Evolutionary conservation across 1,284 basidiomycete genomes (phyloP).

Genomic region (Trametes pubescens): DNA sequence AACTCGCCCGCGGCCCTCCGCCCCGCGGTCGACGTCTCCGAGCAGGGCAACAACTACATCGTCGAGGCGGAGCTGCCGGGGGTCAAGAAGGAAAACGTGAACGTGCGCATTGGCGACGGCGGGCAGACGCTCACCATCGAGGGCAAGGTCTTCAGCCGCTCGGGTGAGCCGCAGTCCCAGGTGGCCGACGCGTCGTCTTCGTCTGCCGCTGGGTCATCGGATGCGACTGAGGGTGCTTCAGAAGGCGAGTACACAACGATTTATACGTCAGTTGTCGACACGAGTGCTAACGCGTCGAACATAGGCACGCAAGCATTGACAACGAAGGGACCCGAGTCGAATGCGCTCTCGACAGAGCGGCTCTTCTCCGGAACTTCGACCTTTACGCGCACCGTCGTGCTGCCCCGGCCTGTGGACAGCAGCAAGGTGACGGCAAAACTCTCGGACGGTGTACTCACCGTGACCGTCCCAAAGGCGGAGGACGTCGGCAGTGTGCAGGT

Average conservation of each 20-base stretch:
- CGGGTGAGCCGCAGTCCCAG: conserved; percentile 18
- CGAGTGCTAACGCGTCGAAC: conserved; percentile 16
- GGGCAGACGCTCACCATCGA: conserved; percentile 77
- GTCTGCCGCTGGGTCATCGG: conserved; percentile 24
- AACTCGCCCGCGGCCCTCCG: conserved; percentile 44
- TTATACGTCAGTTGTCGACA: too few species aligned
- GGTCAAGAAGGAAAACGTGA: conserved; percentile 79
- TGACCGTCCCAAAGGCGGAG: conserved; percentile 67
- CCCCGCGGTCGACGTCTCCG: conserved; percentile 71
- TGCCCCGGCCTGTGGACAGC: conserved; percentile 69
- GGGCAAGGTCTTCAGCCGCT: conserved; percentile 58
- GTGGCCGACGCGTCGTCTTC: conserved; percentile 6
- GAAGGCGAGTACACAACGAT: conserved; percentile 37
- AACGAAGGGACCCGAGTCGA: conserved; percentile 41
- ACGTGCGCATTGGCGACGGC: conserved; percentile 72
- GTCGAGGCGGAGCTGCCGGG: conserved; percentile 82
- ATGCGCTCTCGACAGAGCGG: conserved; percentile 65
- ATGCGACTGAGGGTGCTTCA: conserved; percentile 37
- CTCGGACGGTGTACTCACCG: conserved; percentile 71
- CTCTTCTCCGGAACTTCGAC: conserved; percentile 59
- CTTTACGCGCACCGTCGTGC: conserved; percentile 75
- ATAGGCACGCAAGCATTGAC: conserved; percentile 41
- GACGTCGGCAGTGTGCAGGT: conserved; percentile 59
- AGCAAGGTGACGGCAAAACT: conserved; percentile 69
- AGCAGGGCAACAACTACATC: conserved; percentile 70